Base-by-base conservation (phyloP, 2,329 filamentous ascomycete species). In the Talaromyces verruculosus region DNA sequence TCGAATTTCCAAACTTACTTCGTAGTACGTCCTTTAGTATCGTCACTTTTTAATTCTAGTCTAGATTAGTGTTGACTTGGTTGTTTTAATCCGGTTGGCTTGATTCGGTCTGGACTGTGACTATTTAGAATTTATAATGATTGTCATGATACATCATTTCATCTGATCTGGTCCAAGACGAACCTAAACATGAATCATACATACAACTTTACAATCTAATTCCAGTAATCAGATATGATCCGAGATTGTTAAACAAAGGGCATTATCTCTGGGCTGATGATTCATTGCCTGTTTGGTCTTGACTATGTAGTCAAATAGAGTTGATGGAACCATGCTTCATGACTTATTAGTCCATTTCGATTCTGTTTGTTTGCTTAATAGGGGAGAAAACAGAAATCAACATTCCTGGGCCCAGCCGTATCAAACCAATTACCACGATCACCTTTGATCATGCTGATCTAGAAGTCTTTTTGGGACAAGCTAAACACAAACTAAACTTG, bases 131-230 rank as follows among this genome's bases (percentile, higher is more conserved):
- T 3, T 15, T 17, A 13, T 15, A 37, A 39, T 37, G 53, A 37
- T 35, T 37, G 49, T n/a, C 37, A 58, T 58, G 39, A 58, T 49
- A 22, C 62, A 58, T 63, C 49, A 63, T 55, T 30, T 60, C 37
- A 11, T 8, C 11, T 8, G 13, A 22, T 51, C 25, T 43, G 41
- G 61, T 37, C 30, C 17, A 28, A 33, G 35, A 25, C 51, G 15
- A 19, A 55, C 13, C n/a, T 15, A 11, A 39, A 53, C 33, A 22
- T 37, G 33, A 57, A 37, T 57, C 33, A 57, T 57, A n/a, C 49
- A n/a, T n/a, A 22, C 53, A 25, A 22, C 33, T 15, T 19, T n/a
- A 37, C 33, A 39, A 22, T 25, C 53, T 25, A 11, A 25, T 39
- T 5, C n/a, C 53, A 37, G 5, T 37, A 57, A 7, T 39, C 13